Conservation (phyloP, 495 filamentous ascomycete species). For the Xylaria intraflava region DNA sequence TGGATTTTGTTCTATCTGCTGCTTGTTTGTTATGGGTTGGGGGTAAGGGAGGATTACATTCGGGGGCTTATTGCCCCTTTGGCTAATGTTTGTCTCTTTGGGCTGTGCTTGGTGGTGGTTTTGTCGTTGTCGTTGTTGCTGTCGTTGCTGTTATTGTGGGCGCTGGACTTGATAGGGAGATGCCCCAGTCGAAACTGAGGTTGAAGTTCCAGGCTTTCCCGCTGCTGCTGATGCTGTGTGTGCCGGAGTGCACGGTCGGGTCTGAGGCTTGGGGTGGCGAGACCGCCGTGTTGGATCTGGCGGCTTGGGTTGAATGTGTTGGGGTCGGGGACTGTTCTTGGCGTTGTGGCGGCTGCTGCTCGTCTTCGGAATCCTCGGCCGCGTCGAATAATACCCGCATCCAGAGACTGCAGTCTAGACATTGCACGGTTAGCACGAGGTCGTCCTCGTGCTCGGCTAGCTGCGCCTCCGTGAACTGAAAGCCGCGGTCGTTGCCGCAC, state of each 20-base stretch:
- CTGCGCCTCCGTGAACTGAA: conserved; percentile 60
- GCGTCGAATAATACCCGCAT: conserved; percentile 66
- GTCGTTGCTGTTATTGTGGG: conserved; percentile 6
- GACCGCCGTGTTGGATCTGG: not conserved
- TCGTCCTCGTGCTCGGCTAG: conserved; percentile 57
- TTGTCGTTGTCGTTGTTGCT: too few species aligned
- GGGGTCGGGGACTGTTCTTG: not conserved
- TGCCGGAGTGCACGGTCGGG: conserved; percentile 12
- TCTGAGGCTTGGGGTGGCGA: not conserved
- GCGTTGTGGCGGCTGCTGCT: not conserved
- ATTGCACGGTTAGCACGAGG: conserved; percentile 70
- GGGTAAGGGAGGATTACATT: too few species aligned
- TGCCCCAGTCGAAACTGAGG: conserved; percentile 22
- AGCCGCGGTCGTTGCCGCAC: conserved; percentile 73
- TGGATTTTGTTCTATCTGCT: too few species aligned
- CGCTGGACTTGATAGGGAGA: conserved; percentile 17
- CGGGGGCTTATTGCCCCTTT: too few species aligned
- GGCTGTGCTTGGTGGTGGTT: too few species aligned
- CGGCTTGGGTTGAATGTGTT: not conserved
- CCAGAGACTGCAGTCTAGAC: conserved; percentile 77
- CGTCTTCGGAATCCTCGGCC: conserved; percentile 42
- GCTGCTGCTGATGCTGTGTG: conserved; percentile 8
- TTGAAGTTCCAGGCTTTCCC: conserved; percentile 20
- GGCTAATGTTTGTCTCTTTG: too few species aligned
- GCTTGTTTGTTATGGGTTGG: too few species aligned